Evolutionary conservation across 208 protist species (phyloP).

Genomic region (Leishmania tarentolae): DNA sequence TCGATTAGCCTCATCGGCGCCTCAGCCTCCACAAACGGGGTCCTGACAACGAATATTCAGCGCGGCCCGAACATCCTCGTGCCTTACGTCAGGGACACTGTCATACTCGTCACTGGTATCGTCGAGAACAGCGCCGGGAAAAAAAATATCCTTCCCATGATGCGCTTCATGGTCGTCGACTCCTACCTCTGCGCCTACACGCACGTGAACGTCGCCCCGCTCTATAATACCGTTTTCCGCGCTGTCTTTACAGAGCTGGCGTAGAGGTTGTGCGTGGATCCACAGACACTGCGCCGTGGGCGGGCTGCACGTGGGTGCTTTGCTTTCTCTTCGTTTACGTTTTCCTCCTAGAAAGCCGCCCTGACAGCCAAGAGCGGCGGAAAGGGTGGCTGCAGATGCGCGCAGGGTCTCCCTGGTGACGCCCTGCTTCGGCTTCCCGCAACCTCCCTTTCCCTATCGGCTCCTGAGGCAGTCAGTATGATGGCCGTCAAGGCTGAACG

Average conservation of each 20-base stretch:
- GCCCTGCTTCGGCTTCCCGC: not conserved
- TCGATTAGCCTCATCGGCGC: conserved; percentile 27
- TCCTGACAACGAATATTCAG: conserved; percentile 17
- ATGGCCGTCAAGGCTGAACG: not conserved
- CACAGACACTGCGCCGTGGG: not conserved
- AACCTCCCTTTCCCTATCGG: not conserved
- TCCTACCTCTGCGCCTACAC: conserved; percentile 21
- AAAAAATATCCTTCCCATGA: conserved; percentile 26
- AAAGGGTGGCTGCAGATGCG: not conserved
- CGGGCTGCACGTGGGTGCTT: not conserved
- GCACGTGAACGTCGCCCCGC: conserved; percentile 8
- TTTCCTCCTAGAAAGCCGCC: not conserved
- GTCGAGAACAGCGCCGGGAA: conserved; percentile 2
- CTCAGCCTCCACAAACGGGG: conserved; percentile 20
- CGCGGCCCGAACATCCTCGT: conserved; percentile 18
- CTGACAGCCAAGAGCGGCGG: not conserved
- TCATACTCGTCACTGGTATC: conserved; percentile 24
- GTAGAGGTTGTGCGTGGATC: not conserved
- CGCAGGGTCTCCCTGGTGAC: not conserved
- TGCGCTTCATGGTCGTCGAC: conserved; percentile 23
- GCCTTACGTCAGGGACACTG: conserved; percentile 20
- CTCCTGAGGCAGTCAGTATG: not conserved
- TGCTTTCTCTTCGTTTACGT: not conserved
- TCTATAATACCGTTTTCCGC: conserved; percentile 11
- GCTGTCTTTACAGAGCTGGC: conserved; percentile 6